Conservation (phyloP, 805 yeast species). For the Candida gorgasii region DNA sequence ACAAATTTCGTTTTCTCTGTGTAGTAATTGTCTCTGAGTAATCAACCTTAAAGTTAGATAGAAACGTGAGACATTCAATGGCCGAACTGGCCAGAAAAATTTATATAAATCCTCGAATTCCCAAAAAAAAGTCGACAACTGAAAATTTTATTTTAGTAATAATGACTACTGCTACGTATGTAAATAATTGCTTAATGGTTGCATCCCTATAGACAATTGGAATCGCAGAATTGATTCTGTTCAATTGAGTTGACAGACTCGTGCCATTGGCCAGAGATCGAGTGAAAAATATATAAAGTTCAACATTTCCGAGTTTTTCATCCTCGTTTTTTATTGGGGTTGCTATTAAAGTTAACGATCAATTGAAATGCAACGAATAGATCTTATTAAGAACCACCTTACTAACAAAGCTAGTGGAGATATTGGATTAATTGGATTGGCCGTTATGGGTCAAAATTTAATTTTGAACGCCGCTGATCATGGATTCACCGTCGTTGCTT, state of each 20-base stretch:
- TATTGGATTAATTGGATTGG: slow-evolving; percentile 98
- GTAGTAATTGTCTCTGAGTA: neutral
- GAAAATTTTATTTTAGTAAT: slow-evolving; percentile 2
- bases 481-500: slow-evolving; percentile 97
- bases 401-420: slow-evolving; percentile 70
- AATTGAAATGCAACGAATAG: slow-evolving; percentile 8
- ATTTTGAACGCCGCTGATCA: slow-evolving; percentile 98
- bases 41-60: neutral
- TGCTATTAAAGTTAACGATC: neutral
- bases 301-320: slow-evolving; percentile 4
- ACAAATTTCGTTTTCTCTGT: neutral
- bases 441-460: slow-evolving; percentile 99
- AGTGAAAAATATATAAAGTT: slow-evolving; percentile 3
- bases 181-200: neutral
- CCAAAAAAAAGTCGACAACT: slow-evolving; percentile 7
- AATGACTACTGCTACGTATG: slow-evolving; percentile 8
- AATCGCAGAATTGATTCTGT: neutral
- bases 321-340: slow-evolving; percentile 7
- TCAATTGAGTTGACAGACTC: neutral
- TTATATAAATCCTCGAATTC: slow-evolving; percentile 8
- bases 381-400: slow-evolving; percentile 11
- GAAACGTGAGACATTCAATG: slow-evolving; percentile 1
- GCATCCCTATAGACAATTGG: neutral
- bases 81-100: slow-evolving; percentile 6
- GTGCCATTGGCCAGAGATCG: neutral